These are phyloP conservation scores for Xerocomellus intermedius DNA, from an alignment of 768 basidiomycete genomes.

Conservation along the genomic window DNA sequence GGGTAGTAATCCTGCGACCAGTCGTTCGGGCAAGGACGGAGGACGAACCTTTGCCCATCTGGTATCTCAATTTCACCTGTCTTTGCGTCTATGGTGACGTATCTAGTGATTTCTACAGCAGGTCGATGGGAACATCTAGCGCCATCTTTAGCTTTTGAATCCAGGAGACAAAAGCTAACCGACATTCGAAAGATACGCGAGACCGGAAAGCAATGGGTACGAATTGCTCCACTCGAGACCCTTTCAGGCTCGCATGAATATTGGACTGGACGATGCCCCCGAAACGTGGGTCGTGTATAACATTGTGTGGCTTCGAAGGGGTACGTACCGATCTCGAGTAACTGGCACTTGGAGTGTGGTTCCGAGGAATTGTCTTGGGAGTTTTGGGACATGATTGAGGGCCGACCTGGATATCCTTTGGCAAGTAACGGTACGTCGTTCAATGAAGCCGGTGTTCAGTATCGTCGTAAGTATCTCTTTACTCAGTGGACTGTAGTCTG, in stretches of 20 bases:
- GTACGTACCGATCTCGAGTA: slow-evolving; percentile 56
- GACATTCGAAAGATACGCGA: slow-evolving; percentile 74
- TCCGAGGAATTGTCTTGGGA: neutral
- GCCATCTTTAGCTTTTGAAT: slow-evolving; percentile 5
- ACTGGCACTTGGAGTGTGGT: slow-evolving; percentile 43
- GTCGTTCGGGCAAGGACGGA: slow-evolving; percentile 5
- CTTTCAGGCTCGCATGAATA: slow-evolving; percentile 54
- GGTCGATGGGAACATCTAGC: slow-evolving; percentile 63
- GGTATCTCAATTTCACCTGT: slow-evolving; percentile 54
- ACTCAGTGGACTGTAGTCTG: neutral
- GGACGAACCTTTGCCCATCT: slow-evolving; percentile 39
- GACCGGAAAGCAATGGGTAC: slow-evolving; percentile 66
- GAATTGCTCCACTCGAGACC: slow-evolving; percentile 19
- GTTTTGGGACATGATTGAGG: slow-evolving; percentile 4
- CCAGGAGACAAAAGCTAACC: slow-evolving; percentile 24
- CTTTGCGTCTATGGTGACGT: slow-evolving; percentile 45
- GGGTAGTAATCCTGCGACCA: slow-evolving; percentile 7
- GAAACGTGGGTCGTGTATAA: slow-evolving; percentile 5
- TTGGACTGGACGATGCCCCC: slow-evolving; percentile 42
- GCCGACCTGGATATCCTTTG: neutral
- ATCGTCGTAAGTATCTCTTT: neutral
- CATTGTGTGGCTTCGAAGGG: neutral
- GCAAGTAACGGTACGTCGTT: neutral
- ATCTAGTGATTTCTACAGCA: slow-evolving; percentile 67
- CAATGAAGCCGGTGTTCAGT: neutral